Base-by-base conservation (phyloP, 2,329 filamentous ascomycete genomes). In the Bimuria novae-zelandiae region DNA sequence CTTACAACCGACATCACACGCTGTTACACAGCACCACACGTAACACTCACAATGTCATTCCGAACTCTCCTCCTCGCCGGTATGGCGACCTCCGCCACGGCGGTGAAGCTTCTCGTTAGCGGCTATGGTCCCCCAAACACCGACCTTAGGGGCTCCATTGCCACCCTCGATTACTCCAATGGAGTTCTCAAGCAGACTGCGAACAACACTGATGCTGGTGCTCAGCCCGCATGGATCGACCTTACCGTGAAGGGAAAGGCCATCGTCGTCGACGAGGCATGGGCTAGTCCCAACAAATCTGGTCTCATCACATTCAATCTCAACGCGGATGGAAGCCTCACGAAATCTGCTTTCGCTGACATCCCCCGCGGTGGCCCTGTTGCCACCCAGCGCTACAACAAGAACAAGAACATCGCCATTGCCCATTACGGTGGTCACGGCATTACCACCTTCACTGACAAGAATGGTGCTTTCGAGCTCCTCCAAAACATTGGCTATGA, bases 201-300 rank as follows among this genome's bases (percentile, higher is more conserved):
- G 46, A 76, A 75, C 19, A 76, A 74, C 46, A 75, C 73, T 4
- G 72, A 74, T 29, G 87, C 84, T 69, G 81, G 77, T 8, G 70
- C 75, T 1, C 81, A 79, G 54, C 82, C 85, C 4, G 81, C 83
- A 10, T 89, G 85, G 84, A 73, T 88, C 51, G 82, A 82, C 17
- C 76, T 85, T 17, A 81, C 85, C 64, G 69, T 76, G 52, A 76
- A 79, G 55, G 74, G 75, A 19, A 68, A 78, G 11, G 73, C 89
- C 10, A 85, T 83, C 72, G 88, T 85, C 70, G 62, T 83, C 39
- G 80, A 89, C 59, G 86, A 89, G 75, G 82, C 67, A 68, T 19
- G 64, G 64, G 4, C 65, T 72, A 66, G 65, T 2, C 64, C 73
- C n/a, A 35, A 52, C 29, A 77, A 82, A 56, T 83, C 82, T 45